phyloP scores from a whole-genome alignment of 495 filamentous ascomycete genomes.

The Podospora tetraspora region DNA sequence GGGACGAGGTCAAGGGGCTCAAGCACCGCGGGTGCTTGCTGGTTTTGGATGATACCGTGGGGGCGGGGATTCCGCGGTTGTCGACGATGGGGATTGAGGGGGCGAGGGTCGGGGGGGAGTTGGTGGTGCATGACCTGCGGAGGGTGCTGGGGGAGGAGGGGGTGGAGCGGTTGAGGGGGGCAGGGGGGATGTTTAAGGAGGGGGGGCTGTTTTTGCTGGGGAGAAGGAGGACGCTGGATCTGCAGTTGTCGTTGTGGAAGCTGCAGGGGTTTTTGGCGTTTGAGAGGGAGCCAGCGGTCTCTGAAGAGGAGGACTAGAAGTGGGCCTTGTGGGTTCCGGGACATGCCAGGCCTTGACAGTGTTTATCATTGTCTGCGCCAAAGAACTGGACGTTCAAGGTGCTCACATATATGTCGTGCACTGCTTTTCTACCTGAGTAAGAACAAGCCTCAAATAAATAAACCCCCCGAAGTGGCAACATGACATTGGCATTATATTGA shows the following conservation, averaged over 20 bases:
- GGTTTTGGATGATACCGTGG: slow-evolving; percentile 24
- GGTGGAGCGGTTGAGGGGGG: slow-evolving; percentile 24
- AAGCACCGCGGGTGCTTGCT: slow-evolving; percentile 36
- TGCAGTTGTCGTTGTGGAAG: slow-evolving; percentile 61
- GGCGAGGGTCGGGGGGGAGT: slow-evolving; percentile 13
- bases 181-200: slow-evolving; percentile 26
- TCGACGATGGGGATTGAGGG: slow-evolving; percentile 30
- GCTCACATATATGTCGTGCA: too few relatives aligned
- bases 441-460: too few relatives aligned
- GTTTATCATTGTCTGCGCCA: too few relatives aligned
- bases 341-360: too few relatives aligned
- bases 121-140: slow-evolving; percentile 41
- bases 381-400: too few relatives aligned
- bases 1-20: slow-evolving; percentile 28
- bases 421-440: too few relatives aligned
- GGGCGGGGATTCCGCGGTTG: slow-evolving; percentile 15
- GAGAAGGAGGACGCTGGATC: slow-evolving; percentile 40
- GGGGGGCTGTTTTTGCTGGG: slow-evolving; percentile 40
- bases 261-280: slow-evolving; percentile 54
- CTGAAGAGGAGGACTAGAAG: not conserved
- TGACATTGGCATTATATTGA: not conserved
- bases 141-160: slow-evolving; percentile 38
- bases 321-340: too few relatives aligned
- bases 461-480: not conserved
- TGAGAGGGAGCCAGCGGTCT: not conserved